Conservation (phyloP, 805 yeast species). For the Wickerhamomyces queroliae region DNA sequence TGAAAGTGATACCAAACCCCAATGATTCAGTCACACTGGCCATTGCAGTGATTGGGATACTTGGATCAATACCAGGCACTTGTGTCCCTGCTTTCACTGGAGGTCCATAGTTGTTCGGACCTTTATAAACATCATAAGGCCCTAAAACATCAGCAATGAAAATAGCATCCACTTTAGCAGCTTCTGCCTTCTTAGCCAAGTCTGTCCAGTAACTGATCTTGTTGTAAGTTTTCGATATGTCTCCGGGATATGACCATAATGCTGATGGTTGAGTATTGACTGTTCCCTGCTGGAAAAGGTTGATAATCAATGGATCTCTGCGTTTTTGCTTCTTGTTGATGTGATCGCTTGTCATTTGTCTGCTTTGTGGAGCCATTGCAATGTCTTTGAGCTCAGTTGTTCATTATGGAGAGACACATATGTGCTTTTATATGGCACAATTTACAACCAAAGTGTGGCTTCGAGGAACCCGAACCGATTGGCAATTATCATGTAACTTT, state of each 20-base stretch:
- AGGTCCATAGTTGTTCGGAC: constrained; percentile 12
- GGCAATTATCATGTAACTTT: too few relatives aligned
- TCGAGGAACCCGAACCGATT: too few relatives aligned
- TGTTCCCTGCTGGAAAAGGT: background rate
- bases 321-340: background rate
- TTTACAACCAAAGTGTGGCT: too few relatives aligned
- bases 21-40: constrained; percentile 33
- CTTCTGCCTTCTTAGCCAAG: constrained; percentile 29
- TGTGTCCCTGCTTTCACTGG: constrained; percentile 22
- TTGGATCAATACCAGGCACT: constrained; percentile 34
- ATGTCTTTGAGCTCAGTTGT: too few relatives aligned
- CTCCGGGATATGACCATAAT: constrained; percentile 34
- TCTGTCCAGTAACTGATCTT: constrained; percentile 31
- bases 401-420: too few relatives aligned
- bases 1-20: constrained; percentile 33
- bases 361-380: too few relatives aligned
- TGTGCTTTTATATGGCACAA: too few relatives aligned
- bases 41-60: constrained; percentile 32
- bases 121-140: constrained; percentile 33
- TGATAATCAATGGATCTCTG: background rate
- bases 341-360: background rate
- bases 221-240: constrained; percentile 22
- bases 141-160: constrained; percentile 37
- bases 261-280: constrained; percentile 11
- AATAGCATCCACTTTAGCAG: constrained; percentile 30